Evolutionary conservation across 345 rosid species (phyloP).

Genomic region (Lepidium aucheri): DNA sequence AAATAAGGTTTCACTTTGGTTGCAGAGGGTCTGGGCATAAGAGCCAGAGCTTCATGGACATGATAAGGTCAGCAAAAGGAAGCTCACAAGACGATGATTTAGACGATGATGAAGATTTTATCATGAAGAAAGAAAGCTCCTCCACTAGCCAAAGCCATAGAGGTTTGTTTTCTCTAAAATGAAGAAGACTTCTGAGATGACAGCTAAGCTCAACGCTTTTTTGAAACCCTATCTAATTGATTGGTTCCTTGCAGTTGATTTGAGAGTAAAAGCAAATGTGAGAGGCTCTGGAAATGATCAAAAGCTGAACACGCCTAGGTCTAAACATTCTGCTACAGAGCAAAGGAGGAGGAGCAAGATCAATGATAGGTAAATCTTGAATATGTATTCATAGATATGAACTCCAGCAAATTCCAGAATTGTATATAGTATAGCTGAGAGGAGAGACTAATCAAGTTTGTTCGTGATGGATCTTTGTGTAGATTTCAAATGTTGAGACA

Average conservation of each 20-base stretch:
- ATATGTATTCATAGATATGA: background rate
- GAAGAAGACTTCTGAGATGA: background rate
- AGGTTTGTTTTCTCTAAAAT: slow-evolving; percentile 31
- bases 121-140: slow-evolving; percentile 63
- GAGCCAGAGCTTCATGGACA: slow-evolving; percentile 81
- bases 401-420: background rate
- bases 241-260: slow-evolving; percentile 35
- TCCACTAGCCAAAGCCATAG: slow-evolving; percentile 36
- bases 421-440: background rate
- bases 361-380: slow-evolving; percentile 62
- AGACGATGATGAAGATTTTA: slow-evolving; percentile 67
- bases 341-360: slow-evolving; percentile 97
- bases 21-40: slow-evolving; percentile 55
- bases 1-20: background rate
- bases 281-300: slow-evolving; percentile 55
- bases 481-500: slow-evolving; percentile 92
- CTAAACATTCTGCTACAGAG: slow-evolving; percentile 98
- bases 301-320: slow-evolving; percentile 78
- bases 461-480: slow-evolving; percentile 16
- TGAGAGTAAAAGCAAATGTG: slow-evolving; percentile 57
- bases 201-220: background rate
- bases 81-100: slow-evolving; percentile 51
- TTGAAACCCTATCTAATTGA: background rate
- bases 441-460: background rate
- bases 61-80: slow-evolving; percentile 77